Percentiles rank a stretch among this genome's conserved stretches.
Evolutionary conservation across 208 protist species (phyloP).

Genomic region (Endotrypanum monterogeii): DNA sequence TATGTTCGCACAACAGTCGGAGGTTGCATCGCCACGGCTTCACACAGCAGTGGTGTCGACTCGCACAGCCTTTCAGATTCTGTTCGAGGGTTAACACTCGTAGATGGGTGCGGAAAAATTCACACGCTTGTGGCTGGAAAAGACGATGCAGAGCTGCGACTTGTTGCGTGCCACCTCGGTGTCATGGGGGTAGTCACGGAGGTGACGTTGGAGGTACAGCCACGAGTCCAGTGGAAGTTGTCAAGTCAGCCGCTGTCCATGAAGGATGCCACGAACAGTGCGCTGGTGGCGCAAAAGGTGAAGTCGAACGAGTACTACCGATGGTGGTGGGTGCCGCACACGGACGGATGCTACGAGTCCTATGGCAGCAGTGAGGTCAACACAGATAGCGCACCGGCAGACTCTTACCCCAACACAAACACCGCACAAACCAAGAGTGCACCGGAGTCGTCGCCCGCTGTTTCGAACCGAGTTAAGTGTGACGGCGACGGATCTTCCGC

Average conservation of each 20-base stretch:
- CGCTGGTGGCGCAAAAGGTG: slow-evolving; percentile 38
- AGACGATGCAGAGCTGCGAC: slow-evolving; percentile 34
- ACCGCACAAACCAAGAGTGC: not conserved
- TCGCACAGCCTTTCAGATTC: slow-evolving; percentile 55
- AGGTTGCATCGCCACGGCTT: slow-evolving; percentile 61
- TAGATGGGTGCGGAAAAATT: slow-evolving; percentile 50
- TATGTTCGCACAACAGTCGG: slow-evolving; percentile 65
- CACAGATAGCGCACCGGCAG: not conserved
- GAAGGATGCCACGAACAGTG: slow-evolving; percentile 32
- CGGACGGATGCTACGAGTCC: slow-evolving; percentile 71
- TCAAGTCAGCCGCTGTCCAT: slow-evolving; percentile 48
- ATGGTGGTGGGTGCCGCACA: slow-evolving; percentile 86
- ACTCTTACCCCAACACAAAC: not conserved
- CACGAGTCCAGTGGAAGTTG: slow-evolving; percentile 46
- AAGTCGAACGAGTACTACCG: slow-evolving; percentile 57
- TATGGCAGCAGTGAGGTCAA: slow-evolving; percentile 34
- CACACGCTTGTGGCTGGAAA: slow-evolving; percentile 17
- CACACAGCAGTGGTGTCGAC: slow-evolving; percentile 64
- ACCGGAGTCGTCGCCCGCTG: not conserved
- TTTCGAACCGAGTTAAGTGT: not conserved
- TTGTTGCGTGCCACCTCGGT: slow-evolving; percentile 68
- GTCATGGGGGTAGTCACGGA: slow-evolving; percentile 65
- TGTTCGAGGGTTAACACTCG: slow-evolving; percentile 43
- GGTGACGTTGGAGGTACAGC: slow-evolving; percentile 61
- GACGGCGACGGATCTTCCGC: not conserved